Percentiles rank a stretch among this genome's conserved stretches.
Conservation (phyloP, 2,329 filamentous ascomycete species). For the Fonsecaea pedrosoi region DNA sequence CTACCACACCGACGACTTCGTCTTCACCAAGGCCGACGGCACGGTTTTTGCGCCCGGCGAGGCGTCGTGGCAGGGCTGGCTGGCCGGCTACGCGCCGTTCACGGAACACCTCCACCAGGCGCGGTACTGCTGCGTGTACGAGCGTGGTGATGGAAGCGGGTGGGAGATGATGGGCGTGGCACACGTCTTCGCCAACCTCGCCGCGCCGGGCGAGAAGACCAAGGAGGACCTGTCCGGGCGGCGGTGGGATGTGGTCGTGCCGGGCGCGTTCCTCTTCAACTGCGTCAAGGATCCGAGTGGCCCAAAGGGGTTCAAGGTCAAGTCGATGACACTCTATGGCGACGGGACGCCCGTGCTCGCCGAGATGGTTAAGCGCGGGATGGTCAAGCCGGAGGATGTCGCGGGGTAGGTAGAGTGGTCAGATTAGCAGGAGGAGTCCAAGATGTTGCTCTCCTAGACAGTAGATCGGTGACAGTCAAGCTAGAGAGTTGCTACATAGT, state of each 20-base stretch:
- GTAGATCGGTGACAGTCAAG: too few relatives aligned
- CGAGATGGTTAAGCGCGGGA: conserved; percentile 29
- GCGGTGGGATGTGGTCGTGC: conserved; percentile 27
- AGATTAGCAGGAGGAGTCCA: too few relatives aligned
- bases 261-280: conserved; percentile 20
- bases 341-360: conserved; percentile 23
- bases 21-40: conserved; percentile 28
- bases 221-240: conserved; percentile 18
- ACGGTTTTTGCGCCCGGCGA: conserved; percentile 22
- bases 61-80: conserved; percentile 26
- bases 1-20: conserved; percentile 24
- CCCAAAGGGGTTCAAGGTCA: conserved; percentile 28
- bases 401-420: conserved; percentile 2
- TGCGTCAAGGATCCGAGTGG: conserved; percentile 17
- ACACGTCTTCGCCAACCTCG: conserved; percentile 22
- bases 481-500: too few relatives aligned
- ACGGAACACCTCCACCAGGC: conserved; percentile 27
- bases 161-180: conserved; percentile 33
- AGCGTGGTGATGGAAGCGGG: conserved; percentile 4
- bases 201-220: conserved; percentile 23
- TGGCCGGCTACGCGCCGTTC: conserved; percentile 23
- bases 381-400: conserved; percentile 29
- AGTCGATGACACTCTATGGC: conserved; percentile 20
- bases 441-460: too few relatives aligned
- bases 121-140: conserved; percentile 21